Evolutionary conservation across 2,329 filamentous ascomycete species (phyloP).

Genomic region (Clarireedia monteithiana): DNA sequence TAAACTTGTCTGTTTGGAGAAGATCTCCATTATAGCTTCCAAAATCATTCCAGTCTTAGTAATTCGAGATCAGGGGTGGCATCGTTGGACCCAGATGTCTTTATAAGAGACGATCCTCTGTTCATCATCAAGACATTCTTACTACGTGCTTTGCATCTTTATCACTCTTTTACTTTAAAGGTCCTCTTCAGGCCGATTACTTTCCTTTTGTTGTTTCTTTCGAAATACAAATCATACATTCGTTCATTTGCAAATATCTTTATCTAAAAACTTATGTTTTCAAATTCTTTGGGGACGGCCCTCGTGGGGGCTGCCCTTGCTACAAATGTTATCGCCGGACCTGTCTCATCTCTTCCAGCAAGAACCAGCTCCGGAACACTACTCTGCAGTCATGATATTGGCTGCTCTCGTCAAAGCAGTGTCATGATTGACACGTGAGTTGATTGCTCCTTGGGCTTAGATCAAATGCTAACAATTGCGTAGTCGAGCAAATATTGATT

Average conservation of each 20-base stretch:
- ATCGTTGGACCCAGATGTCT: not conserved
- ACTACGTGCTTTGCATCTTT: slow-evolving; percentile 1
- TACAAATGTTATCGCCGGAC: not conserved
- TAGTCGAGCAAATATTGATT: slow-evolving; percentile 6
- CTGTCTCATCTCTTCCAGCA: not conserved
- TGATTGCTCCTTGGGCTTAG: not conserved
- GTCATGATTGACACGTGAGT: slow-evolving; percentile 19
- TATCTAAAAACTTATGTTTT: slow-evolving; percentile 2
- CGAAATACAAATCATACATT: slow-evolving; percentile 1
- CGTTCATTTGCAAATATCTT: not conserved
- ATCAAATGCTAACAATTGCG: not conserved
- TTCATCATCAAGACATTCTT: not conserved
- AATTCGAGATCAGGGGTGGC: not conserved
- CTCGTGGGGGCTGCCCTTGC: slow-evolving; percentile 6
- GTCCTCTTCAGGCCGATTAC: slow-evolving; percentile 7
- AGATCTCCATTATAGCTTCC: slow-evolving; percentile 1
- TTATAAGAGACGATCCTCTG: slow-evolving; percentile 6
- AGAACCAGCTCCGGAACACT: not conserved
- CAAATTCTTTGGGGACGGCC: slow-evolving; percentile 6
- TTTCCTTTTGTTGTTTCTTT: not conserved
- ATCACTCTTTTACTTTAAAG: slow-evolving; percentile 6
- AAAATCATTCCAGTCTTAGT: not conserved
- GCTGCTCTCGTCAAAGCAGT: slow-evolving; percentile 10
- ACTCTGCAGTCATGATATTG: slow-evolving; percentile 6
- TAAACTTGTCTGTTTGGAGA: not conserved